Evolutionary conservation across 164 flowering plant species (phyloP), one percentile per base, ranked within the genome.

Genomic region (Kingdonia uniflora): DNA sequence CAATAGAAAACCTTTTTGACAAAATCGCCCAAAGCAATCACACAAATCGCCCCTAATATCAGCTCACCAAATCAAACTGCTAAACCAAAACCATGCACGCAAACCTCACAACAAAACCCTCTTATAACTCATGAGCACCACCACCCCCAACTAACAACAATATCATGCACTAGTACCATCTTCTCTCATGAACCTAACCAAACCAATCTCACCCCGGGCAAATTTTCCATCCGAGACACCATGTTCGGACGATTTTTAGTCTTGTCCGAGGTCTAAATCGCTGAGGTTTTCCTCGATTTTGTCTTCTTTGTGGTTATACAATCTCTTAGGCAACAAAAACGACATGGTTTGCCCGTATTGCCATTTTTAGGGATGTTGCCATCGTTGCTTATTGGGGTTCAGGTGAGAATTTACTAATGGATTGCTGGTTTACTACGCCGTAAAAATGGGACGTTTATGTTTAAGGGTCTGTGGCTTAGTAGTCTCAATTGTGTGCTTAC

Each of bases 31-130:
- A 29, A 42, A 41, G 42, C 35, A 5, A 44, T 17, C 25, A 21
- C 55, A 22, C 29, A 41, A 11, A 42, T 2, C 19, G 29, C 56
- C 37, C 38, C 11, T 24, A 29, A 59, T 71, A 76, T 82, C 81
- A 58, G 89, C 76, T 85, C 85, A 82, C 86, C 94, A 82, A 85
- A 82, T 81, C 66, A 61, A 58, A n/a, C n/a, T n/a, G n/a, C n/a
- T n/a, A n/a, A 75, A 65, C 85, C 23, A 74, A 73, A 69, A 72
- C n/a, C n/a, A n/a, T n/a, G n/a, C n/a, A n/a, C n/a, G n/a, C n/a
- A n/a, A n/a, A n/a, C 74, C 68, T 49, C 68, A 44, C 42, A 13
- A 46, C 22, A 58, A 13, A 49, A 40, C 19, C 61, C n/a, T n/a
- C n/a, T n/a, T n/a, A n/a, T n/a, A n/a, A n/a, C n/a, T n/a, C n/a